Evolutionary conservation across 2,329 filamentous ascomycete species (phyloP), one percentile per base, ranked within the genome.

Genomic region (Phialophora chinensis): DNA sequence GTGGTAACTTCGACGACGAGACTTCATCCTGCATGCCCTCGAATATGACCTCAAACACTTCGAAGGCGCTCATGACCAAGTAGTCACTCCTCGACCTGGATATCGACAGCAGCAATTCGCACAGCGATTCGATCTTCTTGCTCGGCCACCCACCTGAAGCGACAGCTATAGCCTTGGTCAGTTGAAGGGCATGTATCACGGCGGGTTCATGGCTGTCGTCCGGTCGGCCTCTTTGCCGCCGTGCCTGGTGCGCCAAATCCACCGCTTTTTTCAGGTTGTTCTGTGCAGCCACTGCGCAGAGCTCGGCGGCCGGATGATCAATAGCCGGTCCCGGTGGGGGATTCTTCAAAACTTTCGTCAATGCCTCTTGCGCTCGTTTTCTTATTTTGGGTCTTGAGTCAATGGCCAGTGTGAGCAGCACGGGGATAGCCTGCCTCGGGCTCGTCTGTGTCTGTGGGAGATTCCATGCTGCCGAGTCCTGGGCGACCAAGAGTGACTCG

Each of bases 31-130:
- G 87, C 90, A 99, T 93, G 7, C 93, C 91, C 73, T 91, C 90
- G 72, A 99, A 98, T 53, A 98, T 96, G 77, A 96, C 90, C 78
- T 99, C 95, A 74, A 99, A 99, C 3, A 98, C 94, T 71, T 97
- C 94, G 73, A 99, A 97, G 0, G 93, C 91, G 11, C 92, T 90
- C 90, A 98, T 96, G 35, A 93, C 96, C 83, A 99, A 89, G 77
- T 94, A 96, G 77, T 98, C 93, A 77, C 96, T 97, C 77, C 88
- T 95, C 8, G 91, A 93, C 75, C 90, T 90, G 33, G 94, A 94
- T 68, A 98, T 96, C 72, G 89, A 88, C 72, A 99, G 87, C 65
- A 99, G 82, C 62, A 97, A 82, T 78, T 98, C 93, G 78, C 93
- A 97, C 38, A 99, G 82, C 2, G 90, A 84, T 79, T 99, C 95